A percentile compares a stretch with the other conserved stretches of the same genome.
Evolutionary conservation across 495 filamentous ascomycete species (phyloP).

Genomic region (Emericellopsis terricola): DNA sequence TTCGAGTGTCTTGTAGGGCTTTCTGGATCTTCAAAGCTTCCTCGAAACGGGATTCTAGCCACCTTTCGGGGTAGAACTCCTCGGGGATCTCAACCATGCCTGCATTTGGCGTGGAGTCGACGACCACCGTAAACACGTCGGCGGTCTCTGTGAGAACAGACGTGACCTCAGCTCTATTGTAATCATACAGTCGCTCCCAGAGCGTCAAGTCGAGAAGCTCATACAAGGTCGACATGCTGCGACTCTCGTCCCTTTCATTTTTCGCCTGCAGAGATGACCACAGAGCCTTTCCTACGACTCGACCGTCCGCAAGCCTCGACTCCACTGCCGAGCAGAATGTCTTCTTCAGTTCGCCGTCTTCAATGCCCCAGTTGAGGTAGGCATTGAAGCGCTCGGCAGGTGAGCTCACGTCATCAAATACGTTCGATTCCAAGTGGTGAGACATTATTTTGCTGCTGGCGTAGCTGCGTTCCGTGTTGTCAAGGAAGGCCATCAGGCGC

Average conservation of each 20-base stretch:
- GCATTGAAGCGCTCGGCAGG: constrained; percentile 8
- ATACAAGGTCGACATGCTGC: constrained; percentile 38
- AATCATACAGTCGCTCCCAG: constrained; percentile 27
- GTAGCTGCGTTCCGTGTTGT: constrained; percentile 62
- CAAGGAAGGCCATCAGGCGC: constrained; percentile 75
- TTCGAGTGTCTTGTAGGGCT: constrained; percentile 10
- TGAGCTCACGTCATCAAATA: constrained; percentile 1
- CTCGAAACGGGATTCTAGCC: constrained; percentile 40
- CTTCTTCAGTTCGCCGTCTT: background rate
- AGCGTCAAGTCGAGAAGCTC: constrained; percentile 51
- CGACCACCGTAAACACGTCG: constrained; percentile 50
- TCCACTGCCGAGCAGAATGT: background rate
- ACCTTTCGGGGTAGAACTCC: constrained; percentile 63
- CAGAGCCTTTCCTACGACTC: no score
- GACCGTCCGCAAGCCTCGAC: constrained; percentile 16
- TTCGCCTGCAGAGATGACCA: no score
- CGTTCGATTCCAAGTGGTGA: constrained; percentile 5
- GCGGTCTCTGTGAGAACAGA: constrained; percentile 29
- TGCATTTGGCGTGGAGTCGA: constrained; percentile 34
- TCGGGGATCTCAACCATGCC: constrained; percentile 40
- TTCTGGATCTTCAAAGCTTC: constrained; percentile 23
- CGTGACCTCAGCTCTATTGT: constrained; percentile 18
- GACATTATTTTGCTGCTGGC: constrained; percentile 42
- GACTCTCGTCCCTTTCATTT: constrained; percentile 6
- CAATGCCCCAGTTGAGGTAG: background rate